Conservation (phyloP, 768 basidiomycete genomes). For the Termitomyces eurrhizus region DNA sequence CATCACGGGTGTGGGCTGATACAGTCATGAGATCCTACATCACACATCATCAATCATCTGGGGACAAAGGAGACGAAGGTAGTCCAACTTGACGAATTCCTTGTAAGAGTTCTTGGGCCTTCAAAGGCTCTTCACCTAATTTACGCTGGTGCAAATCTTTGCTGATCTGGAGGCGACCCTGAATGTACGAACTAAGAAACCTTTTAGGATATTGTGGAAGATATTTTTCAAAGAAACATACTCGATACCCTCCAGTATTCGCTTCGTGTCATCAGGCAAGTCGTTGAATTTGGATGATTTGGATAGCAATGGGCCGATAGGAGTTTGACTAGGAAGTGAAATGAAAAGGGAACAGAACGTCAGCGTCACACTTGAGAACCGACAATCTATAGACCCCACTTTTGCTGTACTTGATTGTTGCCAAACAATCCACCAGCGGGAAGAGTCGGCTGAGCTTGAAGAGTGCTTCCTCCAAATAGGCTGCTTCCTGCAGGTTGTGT, state of each 20-base stretch:
- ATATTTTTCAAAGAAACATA: conserved; percentile 27
- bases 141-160: conserved; percentile 76
- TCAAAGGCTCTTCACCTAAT: conserved; percentile 69
- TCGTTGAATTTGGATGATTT: conserved; percentile 80
- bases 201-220: background rate
- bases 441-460: conserved; percentile 29
- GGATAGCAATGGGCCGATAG: conserved; percentile 37
- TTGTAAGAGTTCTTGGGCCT: conserved; percentile 67
- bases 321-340: conserved; percentile 15
- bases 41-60: background rate
- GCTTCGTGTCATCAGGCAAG: conserved; percentile 65
- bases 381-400: conserved; percentile 11
- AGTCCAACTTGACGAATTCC: conserved; percentile 56
- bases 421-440: conserved; percentile 29
- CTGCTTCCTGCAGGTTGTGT: conserved; percentile 15
- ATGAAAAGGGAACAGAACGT: background rate
- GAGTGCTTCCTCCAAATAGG: conserved; percentile 22
- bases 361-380: background rate
- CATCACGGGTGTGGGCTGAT: conserved; percentile 59
- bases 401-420: conserved; percentile 26
- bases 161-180: conserved; percentile 76
- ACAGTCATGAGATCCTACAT: conserved; percentile 62
- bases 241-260: conserved; percentile 68
- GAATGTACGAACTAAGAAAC: conserved; percentile 55
- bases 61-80: background rate